Evolutionary conservation across 2,329 filamentous ascomycete species (phyloP).

Genomic region (Colletotrichum sp.): DNA sequence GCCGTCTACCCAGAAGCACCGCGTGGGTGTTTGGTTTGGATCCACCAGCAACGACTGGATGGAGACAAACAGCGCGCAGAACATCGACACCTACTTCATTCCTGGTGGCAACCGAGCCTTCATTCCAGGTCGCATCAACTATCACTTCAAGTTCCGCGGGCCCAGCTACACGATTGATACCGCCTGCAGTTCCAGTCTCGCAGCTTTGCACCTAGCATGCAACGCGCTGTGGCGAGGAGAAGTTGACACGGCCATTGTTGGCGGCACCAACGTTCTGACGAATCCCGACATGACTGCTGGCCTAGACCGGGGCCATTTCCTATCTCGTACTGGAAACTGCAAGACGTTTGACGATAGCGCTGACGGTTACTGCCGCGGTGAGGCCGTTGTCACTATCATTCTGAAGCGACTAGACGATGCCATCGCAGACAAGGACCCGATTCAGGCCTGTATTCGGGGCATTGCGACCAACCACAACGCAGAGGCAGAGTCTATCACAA

Average conservation of each 20-base stretch:
- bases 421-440: slow-evolving; percentile 37
- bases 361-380: slow-evolving; percentile 53
- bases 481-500: slow-evolving; percentile 44
- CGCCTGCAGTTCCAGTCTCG: slow-evolving; percentile 78
- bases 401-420: slow-evolving; percentile 47
- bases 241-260: slow-evolving; percentile 81
- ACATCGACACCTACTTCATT: slow-evolving; percentile 61
- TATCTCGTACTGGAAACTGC: slow-evolving; percentile 77
- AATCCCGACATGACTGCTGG: slow-evolving; percentile 82
- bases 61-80: slow-evolving; percentile 76
- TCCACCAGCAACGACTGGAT: slow-evolving; percentile 79
- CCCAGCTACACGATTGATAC: slow-evolving; percentile 77
- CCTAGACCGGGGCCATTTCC: slow-evolving; percentile 76
- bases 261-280: slow-evolving; percentile 78
- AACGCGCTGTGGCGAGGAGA: slow-evolving; percentile 51
- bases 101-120: slow-evolving; percentile 59
- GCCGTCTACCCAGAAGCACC: slow-evolving; percentile 62
- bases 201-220: slow-evolving; percentile 70
- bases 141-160: slow-evolving; percentile 78
- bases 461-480: slow-evolving; percentile 46
- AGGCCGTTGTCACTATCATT: slow-evolving; percentile 46
- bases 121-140: slow-evolving; percentile 69
- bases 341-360: slow-evolving; percentile 76
- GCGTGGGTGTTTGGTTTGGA: slow-evolving; percentile 76
- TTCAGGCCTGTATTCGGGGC: slow-evolving; percentile 41